These are phyloP conservation scores for Lolium multiflorum DNA, from an alignment of 176 grass and related monocot genomes.

Conservation along the genomic window DNA sequence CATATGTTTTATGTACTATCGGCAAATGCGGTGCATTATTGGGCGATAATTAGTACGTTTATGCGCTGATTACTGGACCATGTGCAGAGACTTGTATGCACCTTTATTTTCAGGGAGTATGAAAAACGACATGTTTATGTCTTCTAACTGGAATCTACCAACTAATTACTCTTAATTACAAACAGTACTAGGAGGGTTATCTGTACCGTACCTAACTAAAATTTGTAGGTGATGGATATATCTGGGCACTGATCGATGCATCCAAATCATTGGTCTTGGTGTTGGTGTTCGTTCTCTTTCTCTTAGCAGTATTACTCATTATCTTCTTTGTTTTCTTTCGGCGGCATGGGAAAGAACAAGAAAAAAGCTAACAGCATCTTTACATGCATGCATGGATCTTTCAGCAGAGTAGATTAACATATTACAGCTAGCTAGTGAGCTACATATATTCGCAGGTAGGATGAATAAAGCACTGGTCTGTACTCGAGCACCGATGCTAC, in stretches of 20 bases:
- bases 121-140: background rate
- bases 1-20: conserved; percentile 25
- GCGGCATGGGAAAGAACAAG: background rate
- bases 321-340: background rate
- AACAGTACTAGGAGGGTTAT: background rate
- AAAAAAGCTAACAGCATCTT: background rate
- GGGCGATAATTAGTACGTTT: background rate
- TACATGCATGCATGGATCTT: background rate
- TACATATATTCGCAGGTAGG: background rate
- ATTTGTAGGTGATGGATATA: background rate
- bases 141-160: background rate
- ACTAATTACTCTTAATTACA: background rate
- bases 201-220: background rate
- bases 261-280: conserved; percentile 35
- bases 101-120: background rate
- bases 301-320: background rate
- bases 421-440: background rate
- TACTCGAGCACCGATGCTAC: background rate
- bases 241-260: background rate
- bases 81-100: background rate
- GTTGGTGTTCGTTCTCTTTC: conserved; percentile 25
- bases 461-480: background rate
- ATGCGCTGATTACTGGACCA: background rate
- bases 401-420: background rate
- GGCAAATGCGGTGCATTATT: conserved; percentile 31